Base-by-base conservation (phyloP, 2,329 filamentous ascomycete genomes). In the Paecilomyces dactylethromorphus region DNA sequence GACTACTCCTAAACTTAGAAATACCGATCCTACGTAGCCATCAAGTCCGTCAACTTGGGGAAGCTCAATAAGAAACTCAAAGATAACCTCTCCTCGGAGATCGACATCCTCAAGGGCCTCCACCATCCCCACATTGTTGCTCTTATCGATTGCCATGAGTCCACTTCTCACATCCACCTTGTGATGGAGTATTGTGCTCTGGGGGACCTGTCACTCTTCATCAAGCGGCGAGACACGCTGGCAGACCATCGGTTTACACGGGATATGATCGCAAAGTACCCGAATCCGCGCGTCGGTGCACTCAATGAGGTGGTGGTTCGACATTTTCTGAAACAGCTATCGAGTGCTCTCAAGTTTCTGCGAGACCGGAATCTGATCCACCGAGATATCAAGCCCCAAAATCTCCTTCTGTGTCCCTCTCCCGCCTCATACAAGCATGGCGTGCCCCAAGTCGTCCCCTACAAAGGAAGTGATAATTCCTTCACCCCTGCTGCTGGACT, bases 151-250 rank as follows among this genome's bases (percentile, higher is more conserved):
- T 97, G 92, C 78, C 84, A 93, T 74, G 92, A 97, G 74, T 89
- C 91, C 0, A 80, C 85, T 3, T 87, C 88, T 22, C 90, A 96
- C 70, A 97, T 97, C 77, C 94, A 99, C 76, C 84, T 99, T 59
- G 88, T 97, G 63, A 99, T 97, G 93, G 94, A 99, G 78, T 97
- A 95, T 77, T 97, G 94, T 78, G 91, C 96, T 71, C 84, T 99
- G 49, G 93, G 94, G 22, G 94, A 99, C 71, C 78, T 99, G 59
- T 96, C 94, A 11, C 82, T 93, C 57, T 97, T 99, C 76, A 97
- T 99, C 78, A 96, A 94, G 82, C 95, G 94, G 78, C 86, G 93
- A 61, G 87, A 93, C 61, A 90, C 87, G 70, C 84, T 97, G 53
- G 83, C 82, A 52, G 88, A 87, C 55, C 89, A 96, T 71, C 86